Evolutionary conservation across 2,329 filamentous ascomycete genomes (phyloP), one percentile per base, ranked within the genome.

Genomic region (Xylaria digitata): DNA sequence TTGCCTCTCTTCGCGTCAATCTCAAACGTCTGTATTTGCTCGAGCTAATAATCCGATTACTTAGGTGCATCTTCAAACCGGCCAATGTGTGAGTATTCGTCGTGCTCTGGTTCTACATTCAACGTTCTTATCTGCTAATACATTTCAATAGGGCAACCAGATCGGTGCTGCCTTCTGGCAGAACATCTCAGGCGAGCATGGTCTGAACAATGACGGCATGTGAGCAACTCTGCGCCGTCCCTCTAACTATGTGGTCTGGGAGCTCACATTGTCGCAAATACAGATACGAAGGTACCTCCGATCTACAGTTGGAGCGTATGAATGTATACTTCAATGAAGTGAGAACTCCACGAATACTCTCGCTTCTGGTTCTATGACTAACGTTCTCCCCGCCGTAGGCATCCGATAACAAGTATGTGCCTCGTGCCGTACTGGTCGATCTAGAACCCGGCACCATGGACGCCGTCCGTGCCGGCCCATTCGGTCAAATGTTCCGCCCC

Each of bases 141-240:
- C 60, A 73, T 68, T 58, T 69, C 68, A 62, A 75, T 78, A 97
- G 95, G 95, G 96, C 90, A 98, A 98, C 92, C 96, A 99, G 92
- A 97, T 98, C 78, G 96, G 96, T 94, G 95, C 96, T 87, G 95
- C 96, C 85, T 99, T 99, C 89, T 99, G 96, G 91, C 91, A 94
- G 83, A 91, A 86, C 79, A 93, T 94, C 81, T 93, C 91, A 80
- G 89, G 90, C 83, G 91, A 94, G 88, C 96, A 99, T 83, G 96
- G 96, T 79, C 94, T 99, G 80, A 95, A 98, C 85, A 93, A 92
- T 85, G 92, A 93, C 83, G 95, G 95, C 85, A 91, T 97, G 92
- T 95, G 90, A 49, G 45, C n/a, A 23, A 8, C 34, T 11, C 95
- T 95, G 95, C 81, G 95, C 96, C 75, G 92, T 98, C 83, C 9